Evolutionary conservation across 108 stramenopile genomes (phyloP), one percentile per base, ranked within the genome.

Genomic region (Nitzschia palea): DNA sequence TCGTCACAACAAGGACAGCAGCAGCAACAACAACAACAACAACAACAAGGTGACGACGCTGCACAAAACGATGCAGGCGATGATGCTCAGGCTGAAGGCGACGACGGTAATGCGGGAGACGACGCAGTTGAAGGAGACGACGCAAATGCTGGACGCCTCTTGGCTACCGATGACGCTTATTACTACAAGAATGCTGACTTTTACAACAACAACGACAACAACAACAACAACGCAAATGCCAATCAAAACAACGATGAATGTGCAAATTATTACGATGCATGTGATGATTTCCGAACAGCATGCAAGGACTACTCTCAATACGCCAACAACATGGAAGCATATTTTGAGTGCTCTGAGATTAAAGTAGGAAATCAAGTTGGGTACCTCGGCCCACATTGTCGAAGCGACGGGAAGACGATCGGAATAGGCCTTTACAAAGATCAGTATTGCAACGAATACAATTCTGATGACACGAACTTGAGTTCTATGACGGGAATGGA

Each of bases 381-480:
- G 40, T 89, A 86, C 59, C 48, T 90, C 10, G 87, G 84, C 34
- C 93, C 93, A 8, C 87, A 90, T 43, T 95, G 93, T 50, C 54
- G 67, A 14, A 48, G 53, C 28, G 89, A 95, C 51, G 88, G 88
- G 33, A 71, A 70, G 43, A 84, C 86, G 29, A 87, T 95, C 63
- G 79, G 76, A 15, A 81, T 95, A 37, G 93, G 87, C 17, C 44
- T 91, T 3, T 95, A 80, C 77, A 71, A 68, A 9, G 93, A 95
- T 66, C 56, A 88, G 57, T 62, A 85, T 33, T 95, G 93, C 64
- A 75, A 76, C 40, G 71, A 85, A 25, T 90, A 83, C 66, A 76
- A 83, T 44, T 83, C 76, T 3, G 74, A 84, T 37, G 33, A 60
- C 17, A 62, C 44, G 14, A 55, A 76, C 35, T 23, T 80, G 17